Base-by-base conservation (phyloP, 345 rosid species). In the Euclidium syriacum region DNA sequence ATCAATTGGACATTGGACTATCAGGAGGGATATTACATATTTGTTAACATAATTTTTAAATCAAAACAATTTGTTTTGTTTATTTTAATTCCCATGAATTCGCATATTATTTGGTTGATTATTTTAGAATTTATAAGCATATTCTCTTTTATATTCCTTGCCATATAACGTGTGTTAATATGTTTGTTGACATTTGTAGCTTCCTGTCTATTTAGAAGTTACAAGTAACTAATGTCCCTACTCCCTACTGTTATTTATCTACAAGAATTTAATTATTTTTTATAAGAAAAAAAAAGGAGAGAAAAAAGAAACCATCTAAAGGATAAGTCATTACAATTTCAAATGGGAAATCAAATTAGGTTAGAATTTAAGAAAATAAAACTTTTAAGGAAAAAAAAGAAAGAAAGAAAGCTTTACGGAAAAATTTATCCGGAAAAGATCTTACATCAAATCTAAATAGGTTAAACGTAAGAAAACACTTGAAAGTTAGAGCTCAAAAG, bases 51-150 rank as follows among this genome's bases (percentile, higher is more conserved):
- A 36, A 14, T 38, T 42, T 7, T 19, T 58, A 41, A 19, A 42
- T 43, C 3, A 29, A 42, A 44, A 46, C 32, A 9, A 61, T 3
- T 10, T 42, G 19, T 23, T 23, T 7, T 33, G 41, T 44, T 16
- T 34, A 17, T 25, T 57, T 20, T 6, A 67, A 14, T 56, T 27
- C 18, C 2, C 26, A 22, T 34, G 34, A 47, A 48, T 48, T 67
- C 14, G 52, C 64, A 67, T 67, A 67, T 67, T 57, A 42, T 48
- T 25, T 15, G 16, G 51, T 36, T 67, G 34, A 67, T 57, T n/a
- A n/a, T n/a, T n/a, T 7, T 46, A n/a, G n/a, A 29, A 10, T 17
- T 29, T 50, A 49, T 40, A 18, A 26, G 73, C 49, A 69, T 69
- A 61, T 69, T 42, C 73, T 61, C 39, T 19, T 19, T 24, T 40